A percentile compares a stretch with the other conserved stretches of the same genome.
These are phyloP conservation scores for Lasiosphaeris hirsuta DNA, from an alignment of 495 filamentous ascomycete genomes.

Conservation along the genomic window DNA sequence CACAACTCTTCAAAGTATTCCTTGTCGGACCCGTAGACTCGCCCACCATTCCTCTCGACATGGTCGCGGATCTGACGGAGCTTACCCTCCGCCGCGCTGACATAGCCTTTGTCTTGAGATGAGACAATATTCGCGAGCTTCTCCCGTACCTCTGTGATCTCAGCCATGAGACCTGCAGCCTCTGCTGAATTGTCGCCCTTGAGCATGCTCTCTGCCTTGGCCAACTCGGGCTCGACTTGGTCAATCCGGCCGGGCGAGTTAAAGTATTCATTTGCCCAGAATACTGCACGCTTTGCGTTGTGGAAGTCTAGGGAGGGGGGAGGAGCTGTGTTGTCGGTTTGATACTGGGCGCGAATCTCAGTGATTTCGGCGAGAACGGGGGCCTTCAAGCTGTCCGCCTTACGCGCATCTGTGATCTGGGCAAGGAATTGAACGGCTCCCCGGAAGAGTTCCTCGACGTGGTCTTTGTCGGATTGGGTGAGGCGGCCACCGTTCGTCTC, in stretches of 20 bases:
- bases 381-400: slow-evolving; percentile 10
- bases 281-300: slow-evolving; percentile 8
- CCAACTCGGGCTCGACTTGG: slow-evolving; percentile 5
- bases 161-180: neutral
- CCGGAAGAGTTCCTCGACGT: slow-evolving; percentile 7
- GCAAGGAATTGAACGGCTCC: neutral
- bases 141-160: slow-evolving; percentile 3
- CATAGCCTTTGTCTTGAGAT: neutral
- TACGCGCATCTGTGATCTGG: neutral
- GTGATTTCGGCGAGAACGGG: slow-evolving; percentile 2
- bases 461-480: neutral
- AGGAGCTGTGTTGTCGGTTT: neutral
- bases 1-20: no score
- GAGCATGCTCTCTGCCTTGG: slow-evolving; percentile 1
- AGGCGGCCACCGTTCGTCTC: slow-evolving; percentile 5
- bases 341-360: slow-evolving; percentile 5
- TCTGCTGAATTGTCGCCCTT: neutral
- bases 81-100: neutral
- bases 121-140: slow-evolving; percentile 7
- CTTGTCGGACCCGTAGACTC: no score
- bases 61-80: no score
- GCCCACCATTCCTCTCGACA: no score
- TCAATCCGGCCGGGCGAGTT: slow-evolving; percentile 3
- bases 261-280: slow-evolving; percentile 14
- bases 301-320: neutral